Conservation (phyloP, 2,329 filamentous ascomycete genomes). For the Exophiala spinifera region DNA sequence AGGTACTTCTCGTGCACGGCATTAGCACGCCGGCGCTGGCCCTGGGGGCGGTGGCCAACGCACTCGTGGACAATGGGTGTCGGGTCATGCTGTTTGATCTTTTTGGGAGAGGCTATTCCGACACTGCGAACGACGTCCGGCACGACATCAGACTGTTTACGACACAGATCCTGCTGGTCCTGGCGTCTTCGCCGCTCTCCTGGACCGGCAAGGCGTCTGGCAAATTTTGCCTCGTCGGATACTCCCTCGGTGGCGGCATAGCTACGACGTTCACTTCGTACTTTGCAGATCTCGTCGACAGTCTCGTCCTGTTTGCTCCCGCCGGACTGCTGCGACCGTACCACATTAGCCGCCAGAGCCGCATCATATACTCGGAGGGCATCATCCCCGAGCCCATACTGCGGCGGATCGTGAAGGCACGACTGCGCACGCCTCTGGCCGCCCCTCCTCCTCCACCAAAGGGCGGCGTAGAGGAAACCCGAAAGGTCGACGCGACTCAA, state of each 20-base stretch:
- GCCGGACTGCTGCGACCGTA: slow-evolving; percentile 68
- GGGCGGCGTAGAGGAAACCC: slow-evolving; percentile 26
- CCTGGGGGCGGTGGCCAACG: slow-evolving; percentile 63
- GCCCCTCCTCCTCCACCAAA: slow-evolving; percentile 28
- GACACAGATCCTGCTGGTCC: slow-evolving; percentile 66
- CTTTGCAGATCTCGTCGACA: slow-evolving; percentile 65
- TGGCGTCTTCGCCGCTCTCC: slow-evolving; percentile 65
- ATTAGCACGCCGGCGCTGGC: slow-evolving; percentile 75
- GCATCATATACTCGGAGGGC: slow-evolving; percentile 60
- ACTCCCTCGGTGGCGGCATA: slow-evolving; percentile 76
- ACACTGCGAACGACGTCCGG: slow-evolving; percentile 62
- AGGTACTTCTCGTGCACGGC: slow-evolving; percentile 73
- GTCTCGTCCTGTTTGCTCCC: slow-evolving; percentile 74
- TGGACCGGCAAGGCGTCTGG: slow-evolving; percentile 56
- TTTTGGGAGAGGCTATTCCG: slow-evolving; percentile 72
- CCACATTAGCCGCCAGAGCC: slow-evolving; percentile 60
- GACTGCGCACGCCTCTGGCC: slow-evolving; percentile 47
- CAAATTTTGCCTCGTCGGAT: slow-evolving; percentile 70
- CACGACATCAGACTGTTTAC: slow-evolving; percentile 73
- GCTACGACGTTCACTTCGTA: slow-evolving; percentile 66
- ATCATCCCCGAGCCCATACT: slow-evolving; percentile 59
- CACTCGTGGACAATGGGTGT: slow-evolving; percentile 63
- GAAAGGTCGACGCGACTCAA: slow-evolving; percentile 39
- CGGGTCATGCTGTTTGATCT: slow-evolving; percentile 75
- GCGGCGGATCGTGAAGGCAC: slow-evolving; percentile 49